A percentile compares a stretch with the other conserved stretches of the same genome.
Evolutionary conservation across 805 yeast genomes (phyloP).

Genomic region (Candida glaebosa): DNA sequence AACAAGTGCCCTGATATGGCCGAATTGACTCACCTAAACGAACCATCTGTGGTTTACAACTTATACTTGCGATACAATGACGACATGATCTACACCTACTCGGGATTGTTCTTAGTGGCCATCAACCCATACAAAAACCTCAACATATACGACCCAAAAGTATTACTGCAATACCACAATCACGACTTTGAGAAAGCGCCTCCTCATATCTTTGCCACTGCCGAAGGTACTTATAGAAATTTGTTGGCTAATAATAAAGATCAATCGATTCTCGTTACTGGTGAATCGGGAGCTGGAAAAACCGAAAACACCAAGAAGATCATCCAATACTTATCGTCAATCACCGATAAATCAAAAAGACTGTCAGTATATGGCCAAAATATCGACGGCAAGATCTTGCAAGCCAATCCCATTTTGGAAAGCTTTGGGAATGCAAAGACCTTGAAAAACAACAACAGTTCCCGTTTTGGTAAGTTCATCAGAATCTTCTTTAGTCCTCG

Average conservation of each 20-base stretch:
- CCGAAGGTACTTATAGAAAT: conserved; percentile 76
- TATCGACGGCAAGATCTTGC: conserved; percentile 81
- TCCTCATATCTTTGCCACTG: conserved; percentile 91
- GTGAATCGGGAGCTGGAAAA: conserved; percentile 98
- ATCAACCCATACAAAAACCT: conserved; percentile 84
- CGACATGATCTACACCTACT: conserved; percentile 85
- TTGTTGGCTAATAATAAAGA: conserved; percentile 65
- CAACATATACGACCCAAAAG: conserved; percentile 63
- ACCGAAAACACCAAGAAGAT: conserved; percentile 96
- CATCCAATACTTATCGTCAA: conserved; percentile 83
- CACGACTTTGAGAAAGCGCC: conserved; percentile 36
- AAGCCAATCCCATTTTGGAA: conserved; percentile 94
- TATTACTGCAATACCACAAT: conserved; percentile 52
- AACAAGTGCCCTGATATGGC: conserved; percentile 95
- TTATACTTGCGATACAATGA: conserved; percentile 70
- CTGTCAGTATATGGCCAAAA: conserved; percentile 19
- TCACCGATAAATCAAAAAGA: conserved; percentile 34
- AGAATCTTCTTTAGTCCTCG: conserved; percentile 68
- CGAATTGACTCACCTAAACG: conserved; percentile 87
- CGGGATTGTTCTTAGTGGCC: conserved; percentile 93
- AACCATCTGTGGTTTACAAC: conserved; percentile 91
- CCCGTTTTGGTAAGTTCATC: conserved; percentile 95
- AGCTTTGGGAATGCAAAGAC: conserved; percentile 98
- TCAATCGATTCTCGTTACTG: conserved; percentile 94
- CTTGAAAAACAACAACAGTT: conserved; percentile 87